Conservation (phyloP, 108 stramenopile species). For the Skeletonema potamos region DNA sequence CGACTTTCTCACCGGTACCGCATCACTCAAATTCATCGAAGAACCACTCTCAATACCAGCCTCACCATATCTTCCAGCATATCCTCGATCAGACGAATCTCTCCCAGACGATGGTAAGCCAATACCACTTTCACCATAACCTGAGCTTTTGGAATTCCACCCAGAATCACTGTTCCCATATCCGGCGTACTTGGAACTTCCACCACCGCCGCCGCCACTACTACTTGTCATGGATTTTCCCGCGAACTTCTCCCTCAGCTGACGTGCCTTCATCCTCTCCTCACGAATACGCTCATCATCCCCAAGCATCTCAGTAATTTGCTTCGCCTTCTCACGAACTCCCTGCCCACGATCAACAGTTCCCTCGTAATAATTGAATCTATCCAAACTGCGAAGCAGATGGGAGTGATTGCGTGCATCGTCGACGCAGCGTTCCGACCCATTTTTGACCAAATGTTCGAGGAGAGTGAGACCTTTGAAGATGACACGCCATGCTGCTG, state of each 20-base stretch:
- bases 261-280: constrained; percentile 89
- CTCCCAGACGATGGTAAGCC: constrained; percentile 18
- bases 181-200: constrained; percentile 51
- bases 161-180: constrained; percentile 76
- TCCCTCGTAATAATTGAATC: constrained; percentile 97
- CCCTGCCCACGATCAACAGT: constrained; percentile 87
- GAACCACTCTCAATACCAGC: constrained; percentile 29
- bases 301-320: constrained; percentile 84
- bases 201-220: constrained; percentile 45
- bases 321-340: constrained; percentile 93
- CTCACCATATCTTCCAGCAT: constrained; percentile 53
- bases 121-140: constrained; percentile 82
- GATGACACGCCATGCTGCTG: constrained; percentile 86
- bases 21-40: constrained; percentile 21
- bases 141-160: constrained; percentile 24
- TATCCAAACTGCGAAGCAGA: constrained; percentile 66
- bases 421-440: constrained; percentile 94
- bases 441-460: constrained; percentile 96
- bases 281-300: constrained; percentile 94
- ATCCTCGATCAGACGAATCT: constrained; percentile 17
- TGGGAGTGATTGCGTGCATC: constrained; percentile 91
- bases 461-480: constrained; percentile 91
- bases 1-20: constrained; percentile 16
- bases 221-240: constrained; percentile 38
- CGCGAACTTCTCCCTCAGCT: constrained; percentile 83